Base-by-base conservation (phyloP, 73 alveolate species). In the Stentor roeselii region DNA sequence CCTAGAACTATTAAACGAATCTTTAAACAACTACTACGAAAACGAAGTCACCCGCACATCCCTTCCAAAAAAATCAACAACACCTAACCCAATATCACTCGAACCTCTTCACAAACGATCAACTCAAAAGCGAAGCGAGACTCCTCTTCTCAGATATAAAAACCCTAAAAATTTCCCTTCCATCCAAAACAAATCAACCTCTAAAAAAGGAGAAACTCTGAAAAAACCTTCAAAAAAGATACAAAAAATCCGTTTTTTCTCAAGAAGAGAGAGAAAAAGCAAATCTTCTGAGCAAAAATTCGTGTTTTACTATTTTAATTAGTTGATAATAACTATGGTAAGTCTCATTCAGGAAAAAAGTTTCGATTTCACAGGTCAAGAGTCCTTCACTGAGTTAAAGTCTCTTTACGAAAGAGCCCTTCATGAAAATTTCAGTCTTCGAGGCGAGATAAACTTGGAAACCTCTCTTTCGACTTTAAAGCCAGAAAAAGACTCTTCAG, bases 191-290 rank as follows among this genome's bases (percentile, higher is more conserved):
- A 50, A 50, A 50, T 50, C 67, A 21, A 6, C 6, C 6, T 21
- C 6, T 6, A 50, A 21, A 50, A 11, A 6, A 21, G 21, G 21
- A 11, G 21, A 50, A 21, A 11, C 21, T 11, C 6, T 11, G 6
- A 50, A 50, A 50, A 50, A 50, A 21, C 67, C 67, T 50, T 6
- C 30, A 6, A 50, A 50, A 50, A 50, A 50, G 21, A 21, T 50
- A 21, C n/a, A n/a, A n/a, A 50, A 50, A 21, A 50, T 50, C 21
- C 6, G 67, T 6, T 50, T 11, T 21, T 50, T 50, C 21, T 50
- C 67, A 50, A 50, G 67, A 21, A 50, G 67, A 50, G 67, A 50
- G 21, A 50, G 67, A 21, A 50, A 50, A 50, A 50, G 67, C 67
- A 50, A 50, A 21, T 50, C 67, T 50, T 21, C 67, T 50, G 67